phyloP scores from a whole-genome alignment of 805 yeast species.

The Spathaspora hagerdaliae region DNA sequence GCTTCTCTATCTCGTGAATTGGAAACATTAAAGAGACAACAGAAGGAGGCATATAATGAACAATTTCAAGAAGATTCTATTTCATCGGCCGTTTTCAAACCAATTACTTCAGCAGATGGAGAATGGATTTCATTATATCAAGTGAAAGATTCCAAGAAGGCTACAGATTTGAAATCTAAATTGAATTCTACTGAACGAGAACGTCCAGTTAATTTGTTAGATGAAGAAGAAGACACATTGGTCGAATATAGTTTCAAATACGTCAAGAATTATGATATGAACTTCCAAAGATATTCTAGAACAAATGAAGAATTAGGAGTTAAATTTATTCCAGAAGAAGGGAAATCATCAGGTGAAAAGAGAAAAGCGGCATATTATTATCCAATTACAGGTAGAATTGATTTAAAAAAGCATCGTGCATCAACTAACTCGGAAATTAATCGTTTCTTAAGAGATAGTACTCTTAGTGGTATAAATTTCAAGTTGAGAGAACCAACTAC shows the following conservation, averaged over 20 bases:
- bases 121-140: conserved; percentile 63
- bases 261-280: conserved; percentile 77
- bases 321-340: conserved; percentile 43
- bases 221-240: conserved; percentile 40
- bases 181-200: conserved; percentile 39
- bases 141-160: conserved; percentile 19
- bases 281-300: conserved; percentile 41
- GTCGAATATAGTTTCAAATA: conserved; percentile 55
- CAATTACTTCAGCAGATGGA: conserved; percentile 67
- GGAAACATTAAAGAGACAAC: conserved; percentile 22
- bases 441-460: conserved; percentile 51
- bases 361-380: conserved; percentile 64
- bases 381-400: conserved; percentile 74
- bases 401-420: conserved; percentile 81
- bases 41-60: conserved; percentile 24
- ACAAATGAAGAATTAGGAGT: conserved; percentile 66
- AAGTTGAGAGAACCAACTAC: conserved; percentile 70
- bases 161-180: conserved; percentile 18
- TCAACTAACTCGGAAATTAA: conserved; percentile 51
- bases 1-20: conserved; percentile 45
- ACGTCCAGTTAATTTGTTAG: conserved; percentile 37
- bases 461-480: conserved; percentile 59
- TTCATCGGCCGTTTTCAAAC: conserved; percentile 65
- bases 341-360: conserved; percentile 34
- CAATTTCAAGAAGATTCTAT: conserved; percentile 34